Evolutionary conservation across 2,329 filamentous ascomycete species (phyloP), one percentile per base, ranked within the genome.

Genomic region (Chaetomium sp.): DNA sequence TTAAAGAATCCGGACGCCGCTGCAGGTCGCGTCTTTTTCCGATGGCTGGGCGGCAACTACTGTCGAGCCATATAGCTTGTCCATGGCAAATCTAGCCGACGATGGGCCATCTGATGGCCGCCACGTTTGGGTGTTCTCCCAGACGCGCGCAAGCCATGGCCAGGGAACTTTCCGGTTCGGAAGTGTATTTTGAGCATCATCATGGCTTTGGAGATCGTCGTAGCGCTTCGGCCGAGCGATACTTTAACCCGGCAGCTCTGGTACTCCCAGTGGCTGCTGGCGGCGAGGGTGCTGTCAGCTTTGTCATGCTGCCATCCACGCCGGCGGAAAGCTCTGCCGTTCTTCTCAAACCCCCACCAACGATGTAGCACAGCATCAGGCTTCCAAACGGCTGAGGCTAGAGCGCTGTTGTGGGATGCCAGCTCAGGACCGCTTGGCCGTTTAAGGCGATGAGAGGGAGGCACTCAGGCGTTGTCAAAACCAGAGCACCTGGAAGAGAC

Each of bases 321-420:
- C 25, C 23, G 25, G n/a, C 38, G 13, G 27, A 12, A 16, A 3
- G 3, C 29, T 4, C 5, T 47, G n/a, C n/a, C 7, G 12, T 35
- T 49, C 16, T 53, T 57, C 56, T 45, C 12, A 54, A 33, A 7
- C 55, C 45, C 25, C 29, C 60, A 61, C 29, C 54, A 29, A 47
- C 55, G 27, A 42, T 33, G 61, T 59, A 38, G 38, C 53, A 62
- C 61, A 58, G 54, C 61, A 58, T 59, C 29, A 33, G 3, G 49
- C 21, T 50, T 56, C 27, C 13, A 12, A 35, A 45, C 42, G 35
- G 21, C n/a, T 54, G 35, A 47, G 10, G 27, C 13, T 23, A 21
- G 33, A 35, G 38, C 16, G 25, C 16, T 19, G 4, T 13, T 33
- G n/a, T 31, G 64, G 53, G 38, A 61, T 31, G 45, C 13, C 47